Conservation (phyloP, 257 asterid genomes). For the Petunia secreta region DNA sequence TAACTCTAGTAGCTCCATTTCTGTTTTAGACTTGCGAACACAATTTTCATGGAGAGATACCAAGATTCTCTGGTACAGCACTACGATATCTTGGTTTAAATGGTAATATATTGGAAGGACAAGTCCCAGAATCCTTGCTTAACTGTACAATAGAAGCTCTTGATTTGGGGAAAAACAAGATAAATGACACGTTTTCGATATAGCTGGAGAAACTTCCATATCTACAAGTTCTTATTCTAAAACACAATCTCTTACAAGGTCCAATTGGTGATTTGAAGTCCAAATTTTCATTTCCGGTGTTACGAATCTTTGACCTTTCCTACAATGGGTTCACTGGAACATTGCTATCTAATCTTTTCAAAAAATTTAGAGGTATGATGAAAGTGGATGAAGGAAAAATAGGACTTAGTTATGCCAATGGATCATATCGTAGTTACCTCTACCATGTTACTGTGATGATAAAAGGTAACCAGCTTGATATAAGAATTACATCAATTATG, state of each 20-base stretch:
- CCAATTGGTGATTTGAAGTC: not conserved
- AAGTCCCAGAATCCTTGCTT: not conserved
- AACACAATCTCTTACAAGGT: not conserved
- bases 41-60: conserved; percentile 16
- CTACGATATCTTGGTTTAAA: not conserved
- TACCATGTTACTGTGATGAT: conserved; percentile 7
- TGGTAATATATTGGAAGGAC: not conserved
- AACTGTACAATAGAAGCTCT: not conserved
- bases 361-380: not conserved
- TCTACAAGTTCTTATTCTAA: not conserved
- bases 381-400: not conserved
- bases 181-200: not conserved
- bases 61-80: not conserved
- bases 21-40: not conserved
- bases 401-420: not conserved
- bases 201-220: conserved; percentile 6
- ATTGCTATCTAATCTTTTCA: not conserved
- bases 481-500: conserved; percentile 4
- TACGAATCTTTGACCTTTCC: conserved; percentile 11
- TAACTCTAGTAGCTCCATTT: not conserved
- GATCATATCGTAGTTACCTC: not conserved
- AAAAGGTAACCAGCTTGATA: not conserved
- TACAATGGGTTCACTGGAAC: conserved; percentile 18
- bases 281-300: not conserved
- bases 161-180: conserved; percentile 19